Evolutionary conservation across 2,329 filamentous ascomycete species (phyloP).

Genomic region (Ophiobolus disseminans): DNA sequence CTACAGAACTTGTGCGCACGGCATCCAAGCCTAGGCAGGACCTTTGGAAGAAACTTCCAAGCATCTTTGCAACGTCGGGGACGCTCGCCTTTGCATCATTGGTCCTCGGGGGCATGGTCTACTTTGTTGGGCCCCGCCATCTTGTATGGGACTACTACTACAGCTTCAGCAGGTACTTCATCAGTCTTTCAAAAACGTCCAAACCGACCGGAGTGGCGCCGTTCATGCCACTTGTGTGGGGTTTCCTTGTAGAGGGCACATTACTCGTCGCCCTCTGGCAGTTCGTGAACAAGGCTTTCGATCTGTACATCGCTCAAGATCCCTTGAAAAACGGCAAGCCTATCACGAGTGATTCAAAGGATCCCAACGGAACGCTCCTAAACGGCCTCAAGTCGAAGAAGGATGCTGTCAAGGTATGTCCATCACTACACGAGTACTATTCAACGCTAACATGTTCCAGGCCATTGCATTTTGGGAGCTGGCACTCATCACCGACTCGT

Average conservation of each 20-base stretch:
- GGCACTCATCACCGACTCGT: slow-evolving; percentile 76
- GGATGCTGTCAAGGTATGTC: slow-evolving; percentile 70
- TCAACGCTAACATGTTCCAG: slow-evolving; percentile 47
- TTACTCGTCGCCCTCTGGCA: slow-evolving; percentile 78
- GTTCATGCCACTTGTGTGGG: slow-evolving; percentile 62
- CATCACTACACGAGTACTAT: not conserved
- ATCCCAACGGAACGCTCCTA: slow-evolving; percentile 88
- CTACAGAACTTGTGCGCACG: slow-evolving; percentile 7
- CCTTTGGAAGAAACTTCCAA: slow-evolving; percentile 24
- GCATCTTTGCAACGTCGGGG: slow-evolving; percentile 24
- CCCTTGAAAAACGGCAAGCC: slow-evolving; percentile 86
- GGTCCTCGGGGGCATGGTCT: slow-evolving; percentile 29
- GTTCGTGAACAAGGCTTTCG: slow-evolving; percentile 77
- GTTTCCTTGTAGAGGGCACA: slow-evolving; percentile 63
- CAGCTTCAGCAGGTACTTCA: slow-evolving; percentile 73
- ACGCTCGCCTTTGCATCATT: slow-evolving; percentile 58
- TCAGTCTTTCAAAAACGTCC: slow-evolving; percentile 74
- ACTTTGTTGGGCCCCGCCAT: slow-evolving; percentile 40
- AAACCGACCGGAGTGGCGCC: slow-evolving; percentile 63
- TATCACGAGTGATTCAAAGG: slow-evolving; percentile 82
- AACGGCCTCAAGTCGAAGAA: slow-evolving; percentile 86
- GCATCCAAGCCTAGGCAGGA: slow-evolving; percentile 26
- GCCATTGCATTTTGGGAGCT: slow-evolving; percentile 93
- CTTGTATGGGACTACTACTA: slow-evolving; percentile 63
- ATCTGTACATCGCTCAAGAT: slow-evolving; percentile 77